phyloP scores from a whole-genome alignment of 352 stramenopile species.

The Phytophthora chlamydospora region DNA sequence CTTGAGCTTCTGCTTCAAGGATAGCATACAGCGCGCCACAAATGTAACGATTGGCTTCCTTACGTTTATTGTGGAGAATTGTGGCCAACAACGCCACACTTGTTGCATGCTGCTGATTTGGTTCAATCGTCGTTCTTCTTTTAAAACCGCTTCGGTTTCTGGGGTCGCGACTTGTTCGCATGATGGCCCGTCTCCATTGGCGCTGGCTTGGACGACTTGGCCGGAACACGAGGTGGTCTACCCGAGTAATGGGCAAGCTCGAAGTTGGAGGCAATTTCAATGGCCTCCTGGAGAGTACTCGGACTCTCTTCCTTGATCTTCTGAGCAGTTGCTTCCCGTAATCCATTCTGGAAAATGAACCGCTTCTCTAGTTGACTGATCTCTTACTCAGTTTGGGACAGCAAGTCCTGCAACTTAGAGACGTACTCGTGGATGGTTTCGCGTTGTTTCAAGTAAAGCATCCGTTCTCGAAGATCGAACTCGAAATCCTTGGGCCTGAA shows the following conservation, averaged over 20 bases:
- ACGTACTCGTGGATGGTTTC: slow-evolving; percentile 7
- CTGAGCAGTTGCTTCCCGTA: neutral
- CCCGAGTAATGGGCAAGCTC: slow-evolving; percentile 11
- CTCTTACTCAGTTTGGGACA: neutral
- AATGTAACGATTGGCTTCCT: too few species aligned
- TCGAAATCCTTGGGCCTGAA: slow-evolving; percentile 6
- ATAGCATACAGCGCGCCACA: too few species aligned
- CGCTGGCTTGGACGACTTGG: neutral
- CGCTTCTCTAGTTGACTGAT: slow-evolving; percentile 13
- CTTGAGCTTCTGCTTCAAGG: too few species aligned
- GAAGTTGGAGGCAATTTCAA: slow-evolving; percentile 15
- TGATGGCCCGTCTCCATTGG: too few species aligned
- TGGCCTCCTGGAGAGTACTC: neutral
- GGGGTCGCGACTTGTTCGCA: too few species aligned
- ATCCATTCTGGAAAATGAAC: slow-evolving; percentile 10
- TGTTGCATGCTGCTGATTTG: slow-evolving; percentile 2
- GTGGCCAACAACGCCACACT: slow-evolving; percentile 7
- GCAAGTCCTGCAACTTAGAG: neutral
- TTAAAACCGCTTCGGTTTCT: neutral
- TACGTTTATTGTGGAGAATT: neutral
- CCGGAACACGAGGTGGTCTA: too few species aligned
- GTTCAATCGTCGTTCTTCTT: slow-evolving; percentile 4
- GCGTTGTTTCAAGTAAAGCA: slow-evolving; percentile 2
- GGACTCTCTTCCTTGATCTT: slow-evolving; percentile 8
- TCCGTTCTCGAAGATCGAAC: slow-evolving; percentile 1